Base-by-base conservation (phyloP, 495 filamentous ascomycete species). In the Pyrenula massariospora region DNA sequence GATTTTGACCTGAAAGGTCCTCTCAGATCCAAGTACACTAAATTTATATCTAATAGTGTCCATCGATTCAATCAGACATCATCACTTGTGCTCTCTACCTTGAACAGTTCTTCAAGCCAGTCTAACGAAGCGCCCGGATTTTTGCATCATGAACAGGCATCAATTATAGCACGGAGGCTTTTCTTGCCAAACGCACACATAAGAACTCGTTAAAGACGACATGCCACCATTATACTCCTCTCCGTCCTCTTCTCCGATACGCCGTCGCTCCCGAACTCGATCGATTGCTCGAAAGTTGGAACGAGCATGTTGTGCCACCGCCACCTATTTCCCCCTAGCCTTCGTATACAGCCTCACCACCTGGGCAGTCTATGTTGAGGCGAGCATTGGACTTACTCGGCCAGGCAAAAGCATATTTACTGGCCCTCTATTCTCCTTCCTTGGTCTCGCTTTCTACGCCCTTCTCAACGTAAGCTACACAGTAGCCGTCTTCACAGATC, bases 361-460 rank as follows among this genome's bases (percentile, higher is more conserved):
- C 3, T 98, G 93, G 93, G 90, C 91, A 1, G 81, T 86, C 31
- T 97, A 86, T 75, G 91, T 95, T 20, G 82, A 92, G 63, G 79
- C 86, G 36, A 84, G 77, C 58, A 86, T 95, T 47, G 86, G 89
- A 25, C 74, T 86, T 24, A 42, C 31, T 72, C 31, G 70, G 52
- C 70, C 74, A 10, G 67, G 74, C n/a, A 75, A 76, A 58, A 79
- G 74, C 48, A 58, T 67, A 19, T 87, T 84, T 84, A 83, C 86
- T 63, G 87, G 31, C 31, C 20, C 15, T 31, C 10, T 24, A 8
- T 24, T 52, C 19, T 20, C 50, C 22, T 52, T 52, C 22, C 62
- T 87, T 55, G 90, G 86, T 36, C 65, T 92, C 55, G 31, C 78
- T 19, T 78, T 98, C 53, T 97, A 91, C 67, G 49, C 83, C 56